Conservation (phyloP, 768 basidiomycete genomes). For the Dioszegia aurantiaca region DNA sequence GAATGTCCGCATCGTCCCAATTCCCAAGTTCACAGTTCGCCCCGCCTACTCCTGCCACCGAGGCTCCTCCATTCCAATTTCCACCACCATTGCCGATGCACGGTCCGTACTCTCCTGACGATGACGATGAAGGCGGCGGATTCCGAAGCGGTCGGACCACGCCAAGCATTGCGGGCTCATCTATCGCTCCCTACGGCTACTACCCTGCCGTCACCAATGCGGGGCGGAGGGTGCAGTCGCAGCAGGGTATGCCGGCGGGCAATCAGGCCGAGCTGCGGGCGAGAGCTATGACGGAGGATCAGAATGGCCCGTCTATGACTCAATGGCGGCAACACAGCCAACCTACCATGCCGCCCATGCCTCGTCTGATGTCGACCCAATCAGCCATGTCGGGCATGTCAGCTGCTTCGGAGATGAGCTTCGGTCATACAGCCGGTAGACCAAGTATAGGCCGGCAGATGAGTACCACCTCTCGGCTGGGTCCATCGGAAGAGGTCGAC, state of each 20-base stretch:
- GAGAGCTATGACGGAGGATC: slow-evolving; percentile 68
- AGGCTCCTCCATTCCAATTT: slow-evolving; percentile 39
- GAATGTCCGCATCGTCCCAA: slow-evolving; percentile 56
- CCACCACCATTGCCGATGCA: slow-evolving; percentile 42
- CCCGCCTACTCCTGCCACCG: slow-evolving; percentile 43
- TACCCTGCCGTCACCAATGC: slow-evolving; percentile 64
- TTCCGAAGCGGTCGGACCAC: slow-evolving; percentile 37
- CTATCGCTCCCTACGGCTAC: slow-evolving; percentile 56
- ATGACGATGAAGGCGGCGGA: slow-evolving; percentile 55
- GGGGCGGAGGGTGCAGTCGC: slow-evolving; percentile 59
- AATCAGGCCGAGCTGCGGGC: slow-evolving; percentile 60
- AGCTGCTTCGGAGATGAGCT: slow-evolving; percentile 38
- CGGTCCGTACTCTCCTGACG: slow-evolving; percentile 61
- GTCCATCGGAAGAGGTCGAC: slow-evolving; percentile 33
- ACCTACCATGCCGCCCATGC: slow-evolving; percentile 48
- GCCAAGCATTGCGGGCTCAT: slow-evolving; percentile 26
- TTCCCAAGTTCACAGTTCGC: slow-evolving; percentile 51
- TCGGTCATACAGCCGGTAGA: slow-evolving; percentile 19
- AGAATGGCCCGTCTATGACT: slow-evolving; percentile 62
- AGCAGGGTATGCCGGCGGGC: slow-evolving; percentile 63
- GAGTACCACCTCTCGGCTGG: slow-evolving; percentile 18
- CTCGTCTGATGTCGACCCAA: slow-evolving; percentile 45
- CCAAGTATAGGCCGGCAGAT: slow-evolving; percentile 13
- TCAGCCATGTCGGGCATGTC: slow-evolving; percentile 46
- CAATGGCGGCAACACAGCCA: slow-evolving; percentile 61